These are phyloP conservation scores for Trypanosoma theileri DNA, from an alignment of 208 protist genomes.

Conservation along the genomic window DNA sequence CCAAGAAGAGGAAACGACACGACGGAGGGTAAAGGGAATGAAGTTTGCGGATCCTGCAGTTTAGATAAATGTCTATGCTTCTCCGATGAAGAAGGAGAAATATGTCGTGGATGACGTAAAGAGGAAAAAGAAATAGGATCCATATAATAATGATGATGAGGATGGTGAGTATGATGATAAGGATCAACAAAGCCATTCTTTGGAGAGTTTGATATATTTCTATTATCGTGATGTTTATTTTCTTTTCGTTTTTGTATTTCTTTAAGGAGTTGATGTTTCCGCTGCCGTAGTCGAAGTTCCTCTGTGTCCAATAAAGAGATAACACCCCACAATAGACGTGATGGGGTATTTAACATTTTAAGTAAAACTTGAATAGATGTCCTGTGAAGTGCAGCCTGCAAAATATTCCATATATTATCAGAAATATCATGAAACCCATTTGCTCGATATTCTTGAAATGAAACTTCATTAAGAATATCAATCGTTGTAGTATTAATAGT, in stretches of 20 bases:
- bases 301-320: constrained; percentile 8
- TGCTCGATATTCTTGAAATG: constrained; percentile 3
- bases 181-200: too few relatives aligned
- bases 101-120: too few relatives aligned
- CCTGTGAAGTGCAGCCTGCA: constrained; percentile 10
- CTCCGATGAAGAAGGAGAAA: too few relatives aligned
- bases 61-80: too few relatives aligned
- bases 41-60: too few relatives aligned
- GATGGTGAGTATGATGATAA: too few relatives aligned
- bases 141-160: too few relatives aligned
- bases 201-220: background rate
- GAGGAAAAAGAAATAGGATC: too few relatives aligned
- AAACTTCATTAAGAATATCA: background rate
- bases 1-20: too few relatives aligned
- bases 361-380: constrained; percentile 1
- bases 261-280: constrained; percentile 8
- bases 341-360: constrained; percentile 19
- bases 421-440: constrained; percentile 18
- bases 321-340: constrained; percentile 4
- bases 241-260: background rate
- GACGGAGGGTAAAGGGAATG: too few relatives aligned
- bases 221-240: background rate
- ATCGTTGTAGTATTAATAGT: too few relatives aligned
- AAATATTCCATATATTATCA: constrained; percentile 18
- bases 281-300: constrained; percentile 3